A percentile compares a stretch with the other conserved stretches of the same genome.
Conservation (phyloP, 2,329 filamentous ascomycete species). For the Geosmithia flava region DNA sequence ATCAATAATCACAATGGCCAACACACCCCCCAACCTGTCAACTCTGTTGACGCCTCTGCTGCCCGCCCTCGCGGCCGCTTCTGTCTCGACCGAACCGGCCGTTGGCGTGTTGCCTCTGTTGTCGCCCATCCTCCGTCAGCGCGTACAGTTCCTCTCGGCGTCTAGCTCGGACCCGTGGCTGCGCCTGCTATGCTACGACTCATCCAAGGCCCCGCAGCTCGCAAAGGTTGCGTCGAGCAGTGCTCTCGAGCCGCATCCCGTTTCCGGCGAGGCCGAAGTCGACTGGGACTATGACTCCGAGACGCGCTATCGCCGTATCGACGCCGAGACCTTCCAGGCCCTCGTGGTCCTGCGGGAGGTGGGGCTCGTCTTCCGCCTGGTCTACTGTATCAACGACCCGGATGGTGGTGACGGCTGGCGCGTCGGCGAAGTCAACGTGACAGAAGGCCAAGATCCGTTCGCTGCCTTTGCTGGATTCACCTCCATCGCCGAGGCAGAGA, state of each 20-base stretch:
- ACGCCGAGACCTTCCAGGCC: conserved; percentile 63
- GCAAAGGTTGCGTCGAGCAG: conserved; percentile 49
- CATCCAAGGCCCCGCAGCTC: conserved; percentile 41
- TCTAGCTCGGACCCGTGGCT: conserved; percentile 58
- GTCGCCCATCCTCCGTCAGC: conserved; percentile 53
- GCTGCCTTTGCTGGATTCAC: conserved; percentile 34
- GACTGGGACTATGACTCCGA: conserved; percentile 54
- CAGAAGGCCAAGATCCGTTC: conserved; percentile 46
- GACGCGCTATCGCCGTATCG: conserved; percentile 53
- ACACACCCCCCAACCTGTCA: conserved; percentile 8
- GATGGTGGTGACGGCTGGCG: conserved; percentile 56
- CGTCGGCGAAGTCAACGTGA: conserved; percentile 54
- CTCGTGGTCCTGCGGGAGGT: conserved; percentile 50
- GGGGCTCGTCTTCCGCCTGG: conserved; percentile 49
- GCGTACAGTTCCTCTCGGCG: conserved; percentile 52
- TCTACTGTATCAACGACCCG: conserved; percentile 57
- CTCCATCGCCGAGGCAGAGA: conserved; percentile 49
- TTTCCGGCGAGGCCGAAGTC: conserved; percentile 68
- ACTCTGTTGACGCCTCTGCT: conserved; percentile 43
- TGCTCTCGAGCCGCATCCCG: conserved; percentile 62
- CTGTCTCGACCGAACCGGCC: conserved; percentile 44
- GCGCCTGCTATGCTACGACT: conserved; percentile 57
- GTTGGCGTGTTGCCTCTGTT: conserved; percentile 45
- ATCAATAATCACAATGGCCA: conserved; percentile 1
- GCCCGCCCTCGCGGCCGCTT: conserved; percentile 45